These are phyloP conservation scores for Stephania japonica DNA, from an alignment of 164 flowering plant species.

Conservation along the genomic window DNA sequence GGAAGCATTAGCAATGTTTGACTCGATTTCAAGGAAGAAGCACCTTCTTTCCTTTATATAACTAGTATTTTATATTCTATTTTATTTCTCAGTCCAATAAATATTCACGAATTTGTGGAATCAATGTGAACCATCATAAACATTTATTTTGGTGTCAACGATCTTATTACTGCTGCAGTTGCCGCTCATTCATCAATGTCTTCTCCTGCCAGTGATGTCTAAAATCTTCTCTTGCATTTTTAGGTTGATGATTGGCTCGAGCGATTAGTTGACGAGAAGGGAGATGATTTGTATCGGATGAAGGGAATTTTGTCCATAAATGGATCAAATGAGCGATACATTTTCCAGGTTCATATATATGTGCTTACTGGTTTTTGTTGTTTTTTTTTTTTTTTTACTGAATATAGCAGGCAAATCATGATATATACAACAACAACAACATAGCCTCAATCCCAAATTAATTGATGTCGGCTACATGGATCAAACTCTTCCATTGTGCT, in stretches of 20 bases:
- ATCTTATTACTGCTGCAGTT: no score
- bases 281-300: slow-evolving; percentile 91
- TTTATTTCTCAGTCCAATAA: no score
- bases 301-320: slow-evolving; percentile 73
- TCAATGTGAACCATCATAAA: no score
- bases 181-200: no score
- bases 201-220: not conserved
- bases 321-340: slow-evolving; percentile 65
- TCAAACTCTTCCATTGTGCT: no score
- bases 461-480: no score
- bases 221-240: not conserved
- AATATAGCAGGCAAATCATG: not conserved
- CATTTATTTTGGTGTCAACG: no score
- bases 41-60: not conserved
- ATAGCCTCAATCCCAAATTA: no score
- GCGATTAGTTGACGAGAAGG: slow-evolving; percentile 87
- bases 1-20: not conserved
- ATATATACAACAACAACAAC: no score
- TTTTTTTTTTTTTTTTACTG: not conserved
- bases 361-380: not conserved
- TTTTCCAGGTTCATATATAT: slow-evolving; percentile 60
- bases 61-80: not conserved
- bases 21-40: not conserved
- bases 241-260: slow-evolving; percentile 98
- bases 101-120: no score